Evolutionary conservation across 1,139 yeast species (phyloP).

Genomic region (Taphrina pruni): DNA sequence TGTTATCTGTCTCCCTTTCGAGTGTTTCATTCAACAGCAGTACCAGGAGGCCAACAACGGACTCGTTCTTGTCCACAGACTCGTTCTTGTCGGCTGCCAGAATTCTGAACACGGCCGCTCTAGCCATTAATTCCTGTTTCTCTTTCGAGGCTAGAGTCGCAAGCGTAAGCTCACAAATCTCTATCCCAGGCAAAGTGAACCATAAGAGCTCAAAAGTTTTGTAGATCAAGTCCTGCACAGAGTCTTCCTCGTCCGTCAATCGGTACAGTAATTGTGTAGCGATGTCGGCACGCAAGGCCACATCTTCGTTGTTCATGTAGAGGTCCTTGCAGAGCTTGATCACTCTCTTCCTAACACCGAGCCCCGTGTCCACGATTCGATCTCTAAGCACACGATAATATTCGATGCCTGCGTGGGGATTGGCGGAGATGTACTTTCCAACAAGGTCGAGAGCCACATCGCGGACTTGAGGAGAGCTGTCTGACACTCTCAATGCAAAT

Average conservation of each 20-base stretch:
- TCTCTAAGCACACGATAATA: slow-evolving; percentile 61
- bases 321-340: slow-evolving; percentile 61
- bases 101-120: slow-evolving; percentile 13
- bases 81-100: slow-evolving; percentile 18
- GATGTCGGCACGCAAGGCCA: slow-evolving; percentile 55
- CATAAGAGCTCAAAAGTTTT: slow-evolving; percentile 57
- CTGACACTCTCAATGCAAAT: slow-evolving; percentile 61
- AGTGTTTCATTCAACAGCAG: not conserved
- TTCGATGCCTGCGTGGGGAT: slow-evolving; percentile 57
- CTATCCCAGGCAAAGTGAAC: slow-evolving; percentile 51
- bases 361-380: slow-evolving; percentile 64
- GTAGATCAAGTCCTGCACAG: slow-evolving; percentile 59
- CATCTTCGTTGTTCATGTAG: slow-evolving; percentile 53
- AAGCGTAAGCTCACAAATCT: slow-evolving; percentile 2
- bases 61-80: slow-evolving; percentile 7
- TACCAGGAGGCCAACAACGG: not conserved
- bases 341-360: slow-evolving; percentile 69
- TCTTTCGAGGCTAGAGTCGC: not conserved
- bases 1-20: not conserved
- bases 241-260: slow-evolving; percentile 73
- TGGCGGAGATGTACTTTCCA: slow-evolving; percentile 58
- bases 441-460: slow-evolving; percentile 77
- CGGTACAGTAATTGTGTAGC: slow-evolving; percentile 61
- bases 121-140: slow-evolving; percentile 1
- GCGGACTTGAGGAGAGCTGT: slow-evolving; percentile 71